Conservation (phyloP, 2,329 filamentous ascomycete genomes). For the Stachybotrys echinatus region DNA sequence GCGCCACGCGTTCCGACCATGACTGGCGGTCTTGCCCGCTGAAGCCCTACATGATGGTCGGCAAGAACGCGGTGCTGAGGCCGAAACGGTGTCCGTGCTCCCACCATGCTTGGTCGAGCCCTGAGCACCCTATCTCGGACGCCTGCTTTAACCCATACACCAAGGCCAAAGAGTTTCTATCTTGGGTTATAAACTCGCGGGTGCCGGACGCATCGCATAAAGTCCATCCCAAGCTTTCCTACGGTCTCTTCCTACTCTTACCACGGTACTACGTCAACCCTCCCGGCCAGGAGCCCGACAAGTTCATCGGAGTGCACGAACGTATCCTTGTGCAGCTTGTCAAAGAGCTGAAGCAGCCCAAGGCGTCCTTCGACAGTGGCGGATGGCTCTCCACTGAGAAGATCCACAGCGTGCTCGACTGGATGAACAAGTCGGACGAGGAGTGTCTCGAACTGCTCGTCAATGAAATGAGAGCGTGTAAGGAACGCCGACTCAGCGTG, state of each 20-base stretch:
- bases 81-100: not conserved
- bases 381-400: not conserved
- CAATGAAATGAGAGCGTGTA: not conserved
- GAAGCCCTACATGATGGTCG: not conserved
- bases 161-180: not conserved
- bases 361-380: not conserved
- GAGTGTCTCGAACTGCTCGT: not conserved
- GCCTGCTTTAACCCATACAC: not conserved
- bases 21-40: not conserved
- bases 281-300: not conserved
- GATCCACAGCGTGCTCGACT: not conserved
- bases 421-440: not conserved
- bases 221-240: too few relatives aligned
- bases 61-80: not conserved
- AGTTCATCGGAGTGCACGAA: not conserved
- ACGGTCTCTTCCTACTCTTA: not conserved
- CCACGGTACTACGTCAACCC: not conserved
- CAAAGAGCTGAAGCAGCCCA: not conserved
- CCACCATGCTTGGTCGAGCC: not conserved
- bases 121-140: not conserved
- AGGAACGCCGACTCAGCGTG: not conserved
- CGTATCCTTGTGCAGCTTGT: not conserved
- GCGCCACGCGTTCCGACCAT: too few relatives aligned
- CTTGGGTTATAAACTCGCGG: not conserved
- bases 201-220: too few relatives aligned